These are phyloP conservation scores for Pseudopyricularia cyperi DNA, from an alignment of 2,329 filamentous ascomycete genomes.

Conservation along the genomic window DNA sequence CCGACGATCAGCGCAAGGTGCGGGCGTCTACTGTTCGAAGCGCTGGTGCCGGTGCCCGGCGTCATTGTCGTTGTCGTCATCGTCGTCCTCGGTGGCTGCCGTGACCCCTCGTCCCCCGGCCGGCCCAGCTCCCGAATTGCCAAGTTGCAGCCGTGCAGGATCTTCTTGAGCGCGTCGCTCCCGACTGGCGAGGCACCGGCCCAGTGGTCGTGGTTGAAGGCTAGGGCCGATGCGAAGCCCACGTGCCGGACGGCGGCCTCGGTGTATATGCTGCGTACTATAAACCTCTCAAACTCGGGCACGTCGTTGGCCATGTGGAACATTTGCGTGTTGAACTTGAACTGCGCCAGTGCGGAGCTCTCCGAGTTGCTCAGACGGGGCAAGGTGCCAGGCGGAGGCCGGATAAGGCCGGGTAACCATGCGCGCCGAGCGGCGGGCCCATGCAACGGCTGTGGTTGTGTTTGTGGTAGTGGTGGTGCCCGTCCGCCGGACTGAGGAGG, in stretches of 20 bases:
- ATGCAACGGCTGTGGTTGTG: too few species aligned
- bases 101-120: background rate
- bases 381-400: background rate
- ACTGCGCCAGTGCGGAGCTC: background rate
- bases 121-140: background rate
- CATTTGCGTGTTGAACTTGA: background rate
- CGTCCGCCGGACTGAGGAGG: background rate
- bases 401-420: background rate
- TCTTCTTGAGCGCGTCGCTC: background rate
- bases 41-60: too few species aligned
- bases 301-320: background rate
- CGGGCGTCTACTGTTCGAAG: background rate
- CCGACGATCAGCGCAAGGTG: background rate
- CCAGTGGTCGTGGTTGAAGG: background rate
- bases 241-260: background rate
- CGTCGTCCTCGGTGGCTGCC: too few species aligned
- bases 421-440: background rate
- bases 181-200: background rate
- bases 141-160: background rate
- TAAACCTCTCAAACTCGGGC: background rate
- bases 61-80: too few species aligned
- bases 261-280: background rate
- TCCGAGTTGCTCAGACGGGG: background rate
- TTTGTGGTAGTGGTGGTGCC: too few species aligned
- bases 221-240: background rate